Evolutionary conservation across 768 basidiomycete genomes (phyloP).

Genomic region (Auricularia sp.): DNA sequence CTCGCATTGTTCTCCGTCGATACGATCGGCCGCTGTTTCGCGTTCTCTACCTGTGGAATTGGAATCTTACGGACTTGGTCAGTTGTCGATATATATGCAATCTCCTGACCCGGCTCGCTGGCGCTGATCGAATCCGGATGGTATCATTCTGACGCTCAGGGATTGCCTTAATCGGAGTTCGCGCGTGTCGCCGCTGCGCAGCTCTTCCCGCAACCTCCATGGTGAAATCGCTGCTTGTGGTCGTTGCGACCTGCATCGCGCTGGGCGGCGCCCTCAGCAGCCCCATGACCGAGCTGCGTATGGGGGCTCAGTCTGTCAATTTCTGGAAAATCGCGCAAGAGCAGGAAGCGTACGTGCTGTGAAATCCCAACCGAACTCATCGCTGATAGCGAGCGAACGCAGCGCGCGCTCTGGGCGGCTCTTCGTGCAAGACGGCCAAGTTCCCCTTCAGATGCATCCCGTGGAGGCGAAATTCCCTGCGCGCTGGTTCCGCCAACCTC

Average conservation of each 20-base stretch:
- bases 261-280: constrained; percentile 40
- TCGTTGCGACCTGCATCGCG: constrained; percentile 49
- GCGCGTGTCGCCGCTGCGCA: neutral
- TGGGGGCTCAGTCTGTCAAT: neutral
- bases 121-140: no score
- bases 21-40: no score
- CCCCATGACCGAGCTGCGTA: neutral
- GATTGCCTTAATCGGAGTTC: no score
- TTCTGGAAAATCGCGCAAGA: neutral
- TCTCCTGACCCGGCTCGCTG: no score
- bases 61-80: no score
- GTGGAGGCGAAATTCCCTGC: constrained; percentile 11
- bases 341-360: neutral
- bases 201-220: neutral
- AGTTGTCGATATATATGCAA: no score
- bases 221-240: neutral
- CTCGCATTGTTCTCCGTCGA: no score
- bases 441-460: neutral
- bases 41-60: no score
- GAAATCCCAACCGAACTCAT: neutral
- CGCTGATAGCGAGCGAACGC: neutral
- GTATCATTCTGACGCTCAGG: no score
- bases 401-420: neutral
- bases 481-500: constrained; percentile 67
- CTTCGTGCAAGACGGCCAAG: neutral